Conservation (phyloP, 208 protist genomes). For the Trypanosoma congolense region DNA sequence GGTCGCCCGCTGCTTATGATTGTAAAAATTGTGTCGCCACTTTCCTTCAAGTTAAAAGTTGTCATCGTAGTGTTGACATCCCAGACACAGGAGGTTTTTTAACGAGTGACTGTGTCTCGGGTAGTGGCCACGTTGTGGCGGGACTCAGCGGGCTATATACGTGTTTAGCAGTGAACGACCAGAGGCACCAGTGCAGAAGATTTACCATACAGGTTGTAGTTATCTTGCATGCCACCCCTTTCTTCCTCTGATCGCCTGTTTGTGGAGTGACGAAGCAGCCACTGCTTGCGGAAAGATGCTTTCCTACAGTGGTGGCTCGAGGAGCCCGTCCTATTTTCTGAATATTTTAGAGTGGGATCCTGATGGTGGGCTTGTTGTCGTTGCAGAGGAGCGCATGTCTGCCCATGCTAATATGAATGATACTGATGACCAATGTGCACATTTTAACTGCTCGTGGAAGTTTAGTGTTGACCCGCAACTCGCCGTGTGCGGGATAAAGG, state of each 20-base stretch:
- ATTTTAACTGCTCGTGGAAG: slow-evolving; percentile 63
- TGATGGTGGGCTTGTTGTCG: slow-evolving; percentile 3
- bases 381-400: neutral
- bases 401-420: slow-evolving; percentile 28
- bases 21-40: too few relatives aligned
- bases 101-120: slow-evolving; percentile 70
- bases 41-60: neutral
- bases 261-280: slow-evolving; percentile 20
- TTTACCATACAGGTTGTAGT: slow-evolving; percentile 25
- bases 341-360: slow-evolving; percentile 23
- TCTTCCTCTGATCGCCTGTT: slow-evolving; percentile 52
- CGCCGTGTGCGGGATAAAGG: slow-evolving; percentile 52
- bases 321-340: slow-evolving; percentile 18
- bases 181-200: slow-evolving; percentile 31
- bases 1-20: too few relatives aligned
- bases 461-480: slow-evolving; percentile 68
- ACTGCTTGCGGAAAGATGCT: neutral
- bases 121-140: slow-evolving; percentile 53
- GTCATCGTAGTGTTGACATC: slow-evolving; percentile 22
- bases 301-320: neutral
- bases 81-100: slow-evolving; percentile 45
- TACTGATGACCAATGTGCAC: slow-evolving; percentile 19
- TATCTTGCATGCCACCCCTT: slow-evolving; percentile 64
- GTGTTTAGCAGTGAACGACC: slow-evolving; percentile 53
- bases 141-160: slow-evolving; percentile 43